A percentile compares a stretch with the other conserved stretches of the same genome.
Evolutionary conservation across 495 filamentous ascomycete species (phyloP).

Genomic region (Tuber brumale): DNA sequence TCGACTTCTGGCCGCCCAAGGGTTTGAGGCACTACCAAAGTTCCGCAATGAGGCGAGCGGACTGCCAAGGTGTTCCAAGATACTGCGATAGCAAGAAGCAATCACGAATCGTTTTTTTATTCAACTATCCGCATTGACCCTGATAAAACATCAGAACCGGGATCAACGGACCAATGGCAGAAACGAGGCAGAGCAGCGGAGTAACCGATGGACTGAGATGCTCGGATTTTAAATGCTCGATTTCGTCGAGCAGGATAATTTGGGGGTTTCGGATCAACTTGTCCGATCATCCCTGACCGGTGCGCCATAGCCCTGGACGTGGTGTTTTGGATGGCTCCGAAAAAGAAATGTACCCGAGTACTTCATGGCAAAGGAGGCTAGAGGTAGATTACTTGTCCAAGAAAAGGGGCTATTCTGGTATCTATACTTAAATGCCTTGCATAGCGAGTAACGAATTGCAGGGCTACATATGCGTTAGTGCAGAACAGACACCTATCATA

Average conservation of each 20-base stretch:
- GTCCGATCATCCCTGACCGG: neutral
- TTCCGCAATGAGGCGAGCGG: neutral
- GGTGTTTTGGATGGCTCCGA: neutral
- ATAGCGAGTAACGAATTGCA: neutral
- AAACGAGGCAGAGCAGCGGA: neutral
- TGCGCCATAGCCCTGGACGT: neutral
- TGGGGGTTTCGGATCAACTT: neutral
- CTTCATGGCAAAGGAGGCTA: neutral
- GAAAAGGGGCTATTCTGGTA: neutral
- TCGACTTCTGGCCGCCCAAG: neutral
- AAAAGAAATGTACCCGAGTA: neutral
- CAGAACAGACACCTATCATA: neutral
- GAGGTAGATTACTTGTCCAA: neutral
- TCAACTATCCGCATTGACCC: neutral
- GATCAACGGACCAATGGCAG: neutral
- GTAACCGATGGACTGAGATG: neutral
- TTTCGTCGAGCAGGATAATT: neutral
- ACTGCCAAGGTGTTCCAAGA: neutral
- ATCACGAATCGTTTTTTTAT: neutral
- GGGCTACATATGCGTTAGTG: neutral
- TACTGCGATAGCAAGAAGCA: neutral
- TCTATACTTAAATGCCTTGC: neutral
- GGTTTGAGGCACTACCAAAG: neutral
- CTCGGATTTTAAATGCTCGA: neutral
- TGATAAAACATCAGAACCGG: neutral